Evolutionary conservation across 2,329 filamentous ascomycete genomes (phyloP), one percentile per base, ranked within the genome.

Genomic region (Magnaporthiopsis incrustans): DNA sequence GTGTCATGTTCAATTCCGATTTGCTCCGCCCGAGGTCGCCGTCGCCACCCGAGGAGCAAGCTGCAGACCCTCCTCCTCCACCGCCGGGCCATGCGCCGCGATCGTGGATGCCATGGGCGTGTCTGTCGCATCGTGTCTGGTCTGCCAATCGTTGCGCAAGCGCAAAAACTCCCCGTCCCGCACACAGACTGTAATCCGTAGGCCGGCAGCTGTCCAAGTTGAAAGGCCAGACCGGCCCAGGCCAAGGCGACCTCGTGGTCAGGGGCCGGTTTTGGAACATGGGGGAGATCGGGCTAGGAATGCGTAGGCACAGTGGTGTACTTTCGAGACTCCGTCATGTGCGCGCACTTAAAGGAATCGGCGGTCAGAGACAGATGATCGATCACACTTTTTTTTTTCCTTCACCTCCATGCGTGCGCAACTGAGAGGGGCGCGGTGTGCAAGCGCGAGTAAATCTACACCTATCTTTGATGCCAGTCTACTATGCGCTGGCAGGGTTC

Each of bases 401-500:
- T 53, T 53, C 11, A n/a, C 44, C n/a, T 53, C 1, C 22, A 10
- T n/a, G 44, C 44, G n/a, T 25, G 44, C 22, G 44, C 44, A 11
- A 22, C 4, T 6, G 18, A 25, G 44, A 11, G 44, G 44, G 22
- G 10, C 44, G 44, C 44, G 38, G 38, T 12, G 38, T 12, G 38
- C 14, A 4, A 18, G 44, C 44, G 22, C 44, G 7, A 53, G 8
- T 14, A 53, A 53, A 53, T 22, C 44, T 53, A 53, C 44, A 50
- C 18, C 5, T 56, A 64, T 57, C 38, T 62, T 44, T 33, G 53
- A 59, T 63, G 64, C 53, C 50, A 63, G 61, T 50, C 56, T 38
- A 27, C 63, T 59, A 50, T 66, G 64, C 64, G 64, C 61, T 53
- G 61, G 66, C 61, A 58, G 25, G 62, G 66, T 66, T 66, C 66